Evolutionary conservation across 2,329 filamentous ascomycete species (phyloP).

Genomic region (Albifimbria verrucaria): DNA sequence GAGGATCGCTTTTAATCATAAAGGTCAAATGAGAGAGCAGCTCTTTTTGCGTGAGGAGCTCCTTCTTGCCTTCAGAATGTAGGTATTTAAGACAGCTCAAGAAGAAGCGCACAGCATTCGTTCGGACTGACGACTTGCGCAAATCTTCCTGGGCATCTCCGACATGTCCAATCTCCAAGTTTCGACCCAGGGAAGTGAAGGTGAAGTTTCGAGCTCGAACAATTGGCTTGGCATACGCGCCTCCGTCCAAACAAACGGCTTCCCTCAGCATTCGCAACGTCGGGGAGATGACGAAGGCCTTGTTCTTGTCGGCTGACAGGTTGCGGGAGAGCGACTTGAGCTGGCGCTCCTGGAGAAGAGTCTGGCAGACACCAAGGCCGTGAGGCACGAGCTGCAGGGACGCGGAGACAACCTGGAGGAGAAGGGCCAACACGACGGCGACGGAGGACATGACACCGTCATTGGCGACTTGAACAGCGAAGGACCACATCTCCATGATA

Average conservation of each 20-base stretch:
- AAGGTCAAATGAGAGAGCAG: conserved; percentile 80
- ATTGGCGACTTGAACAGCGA: conserved; percentile 74
- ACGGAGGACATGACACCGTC: conserved; percentile 79
- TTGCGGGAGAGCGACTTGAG: conserved; percentile 77
- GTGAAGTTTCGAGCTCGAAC: conserved; percentile 77
- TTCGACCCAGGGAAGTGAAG: conserved; percentile 75
- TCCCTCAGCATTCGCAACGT: conserved; percentile 83
- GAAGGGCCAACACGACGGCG: conserved; percentile 74
- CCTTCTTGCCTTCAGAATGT: conserved; percentile 71
- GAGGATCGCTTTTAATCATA: conserved; percentile 73
- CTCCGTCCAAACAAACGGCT: conserved; percentile 81
- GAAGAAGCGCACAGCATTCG: conserved; percentile 78
- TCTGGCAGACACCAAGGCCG: conserved; percentile 75
- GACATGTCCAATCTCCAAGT: conserved; percentile 67
- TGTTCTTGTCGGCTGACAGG: conserved; percentile 74
- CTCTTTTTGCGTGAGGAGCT: conserved; percentile 76
- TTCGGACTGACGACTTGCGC: conserved; percentile 74
- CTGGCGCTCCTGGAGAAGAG: conserved; percentile 76
- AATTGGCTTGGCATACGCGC: conserved; percentile 70
- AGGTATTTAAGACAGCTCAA: conserved; percentile 77
- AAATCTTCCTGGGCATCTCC: conserved; percentile 58
- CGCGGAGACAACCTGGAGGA: conserved; percentile 74
- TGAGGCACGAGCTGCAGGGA: conserved; percentile 71
- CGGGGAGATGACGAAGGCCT: conserved; percentile 85
- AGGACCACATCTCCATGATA: conserved; percentile 84